Evolutionary conservation across 1,284 basidiomycete species (phyloP).

Genomic region (Naganishia sp.): DNA sequence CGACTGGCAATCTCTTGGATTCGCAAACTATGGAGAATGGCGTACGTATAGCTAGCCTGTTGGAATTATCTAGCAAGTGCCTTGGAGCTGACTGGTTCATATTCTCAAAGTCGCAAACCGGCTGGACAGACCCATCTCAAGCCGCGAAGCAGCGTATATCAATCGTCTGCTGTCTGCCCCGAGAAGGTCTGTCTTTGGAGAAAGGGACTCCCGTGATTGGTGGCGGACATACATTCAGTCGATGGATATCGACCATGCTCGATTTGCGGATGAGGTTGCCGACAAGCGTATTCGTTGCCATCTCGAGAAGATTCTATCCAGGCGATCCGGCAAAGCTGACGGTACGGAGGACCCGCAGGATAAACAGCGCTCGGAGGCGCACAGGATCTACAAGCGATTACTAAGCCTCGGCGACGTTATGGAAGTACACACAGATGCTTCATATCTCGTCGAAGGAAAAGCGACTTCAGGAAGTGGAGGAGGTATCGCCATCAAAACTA

Average conservation of each 20-base stretch:
- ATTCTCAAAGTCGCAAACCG: conserved; percentile 5
- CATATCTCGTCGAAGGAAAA: neutral
- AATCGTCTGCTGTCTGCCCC: neutral
- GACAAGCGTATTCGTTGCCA: conserved; percentile 8
- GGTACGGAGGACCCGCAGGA: neutral
- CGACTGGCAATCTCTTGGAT: conserved; percentile 5
- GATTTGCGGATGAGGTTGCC: conserved; percentile 1
- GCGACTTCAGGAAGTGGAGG: conserved; percentile 11
- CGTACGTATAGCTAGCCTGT: neutral
- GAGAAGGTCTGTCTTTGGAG: neutral
- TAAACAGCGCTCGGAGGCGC: neutral
- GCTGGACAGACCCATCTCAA: conserved; percentile 11
- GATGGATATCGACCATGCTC: neutral
- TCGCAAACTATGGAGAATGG: conserved; percentile 17
- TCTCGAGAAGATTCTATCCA: neutral
- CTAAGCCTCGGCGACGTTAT: neutral
- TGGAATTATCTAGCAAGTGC: too few relatives aligned
- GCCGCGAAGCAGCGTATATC: conserved; percentile 15
- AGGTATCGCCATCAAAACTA: conserved; percentile 11
- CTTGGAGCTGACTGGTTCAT: neutral
- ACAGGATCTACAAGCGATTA: neutral
- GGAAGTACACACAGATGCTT: conserved; percentile 21
- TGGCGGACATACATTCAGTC: conserved; percentile 4
- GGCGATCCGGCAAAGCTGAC: neutral
- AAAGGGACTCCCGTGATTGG: neutral